Base-by-base conservation (phyloP, 108 stramenopile species). In the Chaetoceros muelleri region DNA sequence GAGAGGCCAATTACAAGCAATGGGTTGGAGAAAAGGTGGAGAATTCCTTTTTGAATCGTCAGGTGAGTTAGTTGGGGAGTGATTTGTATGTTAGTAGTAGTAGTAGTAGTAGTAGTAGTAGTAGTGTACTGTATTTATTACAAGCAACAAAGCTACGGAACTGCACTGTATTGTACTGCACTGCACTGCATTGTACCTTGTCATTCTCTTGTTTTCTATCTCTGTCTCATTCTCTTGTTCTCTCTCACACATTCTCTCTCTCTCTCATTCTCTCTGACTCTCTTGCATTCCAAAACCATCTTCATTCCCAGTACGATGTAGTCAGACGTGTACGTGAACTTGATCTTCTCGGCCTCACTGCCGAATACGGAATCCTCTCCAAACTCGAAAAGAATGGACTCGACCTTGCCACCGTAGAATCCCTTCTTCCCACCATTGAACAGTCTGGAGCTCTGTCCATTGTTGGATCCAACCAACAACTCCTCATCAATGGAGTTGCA, bases 1-100 rank as follows among this genome's bases (percentile, higher is more conserved):
- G 89, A 52, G 89, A 90, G 70, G 79, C 74, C 22, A 79, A 85
- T 57, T 90, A 90, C 72, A 90, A 90, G 80, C 81, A 84, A 74
- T 90, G 78, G 76, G 69, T 87, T 30, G 78, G 78, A 52, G 66
- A 52, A 24, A 67, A 78, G 40, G 73, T 74, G 44, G 79, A 84
- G 28, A 66, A 87, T 58, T 78, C 71, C 57, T 71, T 90, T 66
- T 65, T 90, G n/a, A 90, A 90, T 64, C 66, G 81, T 30, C 76
- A 89, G 83, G 87, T 85, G 60, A 60, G 87, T 68, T 46, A 0
- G 19, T 17, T 28, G 16, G 22, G n/a, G n/a, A n/a, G n/a, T n/a
- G n/a, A n/a, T n/a, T n/a, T n/a, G n/a, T n/a, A n/a, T n/a, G n/a
- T n/a, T n/a, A n/a, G n/a, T n/a, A n/a, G n/a, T n/a, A n/a, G n/a